phyloP scores from a whole-genome alignment of 2,329 filamentous ascomycete species.

The Fusarium incarnatum region DNA sequence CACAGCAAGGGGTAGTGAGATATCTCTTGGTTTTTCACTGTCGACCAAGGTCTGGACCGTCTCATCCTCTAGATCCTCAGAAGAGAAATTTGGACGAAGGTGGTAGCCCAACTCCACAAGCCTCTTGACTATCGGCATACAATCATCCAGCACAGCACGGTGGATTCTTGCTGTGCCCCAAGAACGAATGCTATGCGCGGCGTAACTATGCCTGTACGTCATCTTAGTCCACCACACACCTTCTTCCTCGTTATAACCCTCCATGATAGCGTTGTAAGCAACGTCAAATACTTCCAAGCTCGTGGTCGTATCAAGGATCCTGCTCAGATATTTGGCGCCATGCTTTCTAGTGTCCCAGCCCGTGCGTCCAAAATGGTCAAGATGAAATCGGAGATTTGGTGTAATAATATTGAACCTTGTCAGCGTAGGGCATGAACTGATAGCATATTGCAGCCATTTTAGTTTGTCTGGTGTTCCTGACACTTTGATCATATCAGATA shows the following conservation, averaged over 20 bases:
- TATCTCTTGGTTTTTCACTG: neutral
- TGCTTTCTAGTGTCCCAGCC: neutral
- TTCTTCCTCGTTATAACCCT: neutral
- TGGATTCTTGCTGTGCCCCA: constrained; percentile 3
- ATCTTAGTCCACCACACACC: constrained; percentile 3
- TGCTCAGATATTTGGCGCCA: neutral
- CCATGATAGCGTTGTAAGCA: neutral
- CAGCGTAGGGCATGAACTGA: neutral
- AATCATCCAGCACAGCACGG: neutral
- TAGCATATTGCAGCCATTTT: neutral
- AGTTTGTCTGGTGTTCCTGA: neutral
- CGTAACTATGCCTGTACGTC: neutral
- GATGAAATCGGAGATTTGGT: neutral
- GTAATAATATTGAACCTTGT: neutral
- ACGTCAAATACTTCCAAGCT: neutral
- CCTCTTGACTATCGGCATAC: neutral
- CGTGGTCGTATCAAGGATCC: neutral
- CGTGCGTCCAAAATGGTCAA: neutral
- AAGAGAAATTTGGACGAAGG: rapidly evolving
- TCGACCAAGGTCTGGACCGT: neutral
- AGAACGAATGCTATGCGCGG: neutral
- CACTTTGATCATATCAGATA: neutral
- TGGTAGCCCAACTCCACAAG: neutral
- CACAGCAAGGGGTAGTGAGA: neutral
- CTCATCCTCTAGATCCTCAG: neutral